A percentile compares a stretch with the other conserved stretches of the same genome.
These are phyloP conservation scores for Exophiala phaeomuriformis DNA, from an alignment of 2,329 filamentous ascomycete species.

Conservation along the genomic window DNA sequence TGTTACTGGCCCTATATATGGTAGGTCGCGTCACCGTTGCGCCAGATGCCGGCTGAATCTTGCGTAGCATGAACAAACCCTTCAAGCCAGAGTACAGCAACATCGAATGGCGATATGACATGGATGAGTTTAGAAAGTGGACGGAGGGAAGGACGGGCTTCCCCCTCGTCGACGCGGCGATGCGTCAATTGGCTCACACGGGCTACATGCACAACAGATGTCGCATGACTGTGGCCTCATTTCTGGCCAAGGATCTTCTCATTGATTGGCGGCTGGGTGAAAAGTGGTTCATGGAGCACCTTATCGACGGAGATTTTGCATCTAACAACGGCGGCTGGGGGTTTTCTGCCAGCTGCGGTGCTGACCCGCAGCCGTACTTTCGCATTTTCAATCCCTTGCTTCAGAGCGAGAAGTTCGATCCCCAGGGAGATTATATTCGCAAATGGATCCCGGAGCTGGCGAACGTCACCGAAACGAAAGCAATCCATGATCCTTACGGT, in stretches of 20 bases:
- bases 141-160: slow-evolving; percentile 66
- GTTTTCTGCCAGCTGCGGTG: slow-evolving; percentile 60
- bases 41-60: background rate
- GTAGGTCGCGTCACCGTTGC: slow-evolving; percentile 25
- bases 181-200: slow-evolving; percentile 63
- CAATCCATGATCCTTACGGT: slow-evolving; percentile 73
- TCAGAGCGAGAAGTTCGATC: slow-evolving; percentile 82
- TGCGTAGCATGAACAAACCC: slow-evolving; percentile 58
- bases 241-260: slow-evolving; percentile 70
- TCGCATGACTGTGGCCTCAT: slow-evolving; percentile 77
- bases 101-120: slow-evolving; percentile 72
- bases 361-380: slow-evolving; percentile 85
- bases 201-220: slow-evolving; percentile 81
- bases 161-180: slow-evolving; percentile 78
- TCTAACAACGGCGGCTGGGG: slow-evolving; percentile 69
- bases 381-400: slow-evolving; percentile 79
- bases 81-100: slow-evolving; percentile 81
- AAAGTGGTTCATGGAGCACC: slow-evolving; percentile 70
- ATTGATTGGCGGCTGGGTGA: slow-evolving; percentile 81
- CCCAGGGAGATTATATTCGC: slow-evolving; percentile 69
- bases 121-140: slow-evolving; percentile 65
- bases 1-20: slow-evolving; percentile 70
- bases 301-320: slow-evolving; percentile 73
- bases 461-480: slow-evolving; percentile 46
- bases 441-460: slow-evolving; percentile 73